These are phyloP conservation scores for Monilinia laxa DNA, from an alignment of 2,329 filamentous ascomycete genomes.

Conservation along the genomic window DNA sequence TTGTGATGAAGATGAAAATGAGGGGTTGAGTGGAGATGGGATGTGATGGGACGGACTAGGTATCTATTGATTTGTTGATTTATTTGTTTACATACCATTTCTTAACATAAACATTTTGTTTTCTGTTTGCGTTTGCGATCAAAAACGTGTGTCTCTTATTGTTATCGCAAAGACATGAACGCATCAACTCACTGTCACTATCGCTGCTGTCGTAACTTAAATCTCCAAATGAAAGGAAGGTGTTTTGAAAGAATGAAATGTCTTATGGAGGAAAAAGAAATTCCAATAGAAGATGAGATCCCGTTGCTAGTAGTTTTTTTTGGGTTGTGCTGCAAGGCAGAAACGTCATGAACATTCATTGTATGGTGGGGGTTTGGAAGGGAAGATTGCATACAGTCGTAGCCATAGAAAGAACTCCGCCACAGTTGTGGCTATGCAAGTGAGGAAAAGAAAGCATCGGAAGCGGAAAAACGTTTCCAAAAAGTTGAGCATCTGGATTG, in stretches of 20 bases:
- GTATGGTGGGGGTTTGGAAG: slow-evolving; percentile 3
- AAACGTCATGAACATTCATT: slow-evolving; percentile 17
- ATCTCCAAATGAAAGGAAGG: not conserved
- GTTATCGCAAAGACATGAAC: slow-evolving; percentile 1
- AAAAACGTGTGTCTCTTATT: not conserved
- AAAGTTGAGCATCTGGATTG: slow-evolving; percentile 6
- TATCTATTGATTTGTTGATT: too few species aligned
- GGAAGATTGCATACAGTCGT: too few species aligned
- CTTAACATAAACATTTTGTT: slow-evolving; percentile 46
- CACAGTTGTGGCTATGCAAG: slow-evolving; percentile 17
- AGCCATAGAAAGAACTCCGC: not conserved
- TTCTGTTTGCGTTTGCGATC: slow-evolving; percentile 14
- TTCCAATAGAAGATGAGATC: not conserved
- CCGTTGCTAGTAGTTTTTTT: not conserved
- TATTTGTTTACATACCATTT: slow-evolving; percentile 42
- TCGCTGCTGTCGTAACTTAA: not conserved
- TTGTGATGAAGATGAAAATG: not conserved
- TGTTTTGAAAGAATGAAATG: not conserved
- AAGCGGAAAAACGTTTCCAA: slow-evolving; percentile 18
- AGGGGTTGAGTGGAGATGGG: not conserved
- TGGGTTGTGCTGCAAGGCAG: not conserved
- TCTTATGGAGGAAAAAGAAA: not conserved
- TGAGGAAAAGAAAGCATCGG: not conserved
- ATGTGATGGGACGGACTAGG: slow-evolving; percentile 11
- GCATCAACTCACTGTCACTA: not conserved